phyloP scores from a whole-genome alignment of 495 filamentous ascomycete genomes.

The Chaetomium tenue region DNA sequence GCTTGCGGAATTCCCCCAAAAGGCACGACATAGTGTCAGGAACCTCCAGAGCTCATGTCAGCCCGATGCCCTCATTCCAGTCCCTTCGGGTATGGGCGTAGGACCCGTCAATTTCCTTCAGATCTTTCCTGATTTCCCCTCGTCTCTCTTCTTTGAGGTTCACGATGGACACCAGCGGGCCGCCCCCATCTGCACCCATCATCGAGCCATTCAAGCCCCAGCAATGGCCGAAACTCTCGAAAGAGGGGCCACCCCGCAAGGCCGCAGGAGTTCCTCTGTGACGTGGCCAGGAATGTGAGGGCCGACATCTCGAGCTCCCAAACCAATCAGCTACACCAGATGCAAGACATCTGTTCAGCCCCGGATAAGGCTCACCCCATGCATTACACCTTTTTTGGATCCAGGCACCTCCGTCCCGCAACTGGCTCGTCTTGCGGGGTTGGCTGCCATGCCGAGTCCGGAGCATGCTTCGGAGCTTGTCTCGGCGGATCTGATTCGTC shows the following conservation, averaged over 20 bases:
- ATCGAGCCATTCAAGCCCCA: neutral
- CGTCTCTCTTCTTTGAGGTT: neutral
- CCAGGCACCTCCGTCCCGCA: slow-evolving; percentile 12
- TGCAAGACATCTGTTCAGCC: slow-evolving; percentile 13
- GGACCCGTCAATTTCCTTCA: neutral
- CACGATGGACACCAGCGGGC: neutral
- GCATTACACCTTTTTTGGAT: slow-evolving; percentile 4
- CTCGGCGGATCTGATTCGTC: slow-evolving; percentile 6
- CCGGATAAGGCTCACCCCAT: neutral
- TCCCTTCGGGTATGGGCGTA: no score
- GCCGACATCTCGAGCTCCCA: neutral
- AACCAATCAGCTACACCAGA: slow-evolving; percentile 13
- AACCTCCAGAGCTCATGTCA: neutral
- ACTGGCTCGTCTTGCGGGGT: slow-evolving; percentile 22
- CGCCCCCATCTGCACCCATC: neutral
- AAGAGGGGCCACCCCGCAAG: slow-evolving; percentile 7
- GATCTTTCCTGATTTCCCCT: no score
- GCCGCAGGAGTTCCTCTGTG: slow-evolving; percentile 16
- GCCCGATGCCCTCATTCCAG: no score
- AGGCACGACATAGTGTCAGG: no score
- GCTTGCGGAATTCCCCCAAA: neutral
- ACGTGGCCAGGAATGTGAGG: slow-evolving; percentile 24
- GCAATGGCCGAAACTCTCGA: slow-evolving; percentile 3
- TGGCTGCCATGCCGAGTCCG: slow-evolving; percentile 4
- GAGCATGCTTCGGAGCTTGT: neutral